Base-by-base conservation (phyloP, 805 yeast species). In the Hanseniaspora clermontiae region DNA sequence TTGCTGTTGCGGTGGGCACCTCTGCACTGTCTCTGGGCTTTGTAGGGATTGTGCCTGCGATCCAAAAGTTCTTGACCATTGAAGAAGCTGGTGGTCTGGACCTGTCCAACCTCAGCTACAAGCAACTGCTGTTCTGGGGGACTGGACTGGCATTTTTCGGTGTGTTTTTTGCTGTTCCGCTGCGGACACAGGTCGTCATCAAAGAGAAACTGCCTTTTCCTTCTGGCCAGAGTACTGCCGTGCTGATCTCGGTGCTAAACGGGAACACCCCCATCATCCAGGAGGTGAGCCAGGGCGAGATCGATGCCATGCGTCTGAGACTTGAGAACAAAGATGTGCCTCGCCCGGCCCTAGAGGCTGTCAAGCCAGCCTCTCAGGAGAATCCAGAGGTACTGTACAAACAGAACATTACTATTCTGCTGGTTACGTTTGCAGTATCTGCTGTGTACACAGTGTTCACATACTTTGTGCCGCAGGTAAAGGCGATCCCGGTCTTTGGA, bases 1-100 rank as follows among this genome's bases (percentile, higher is more conserved):
- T 91, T 34, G 88, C 97, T 0, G 97, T 93, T 5, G 97, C 97
- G 0, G 95, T 87, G 1, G 98, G 98, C 1, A 93, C 98, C 0
- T 97, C 97, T 0, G 98, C 98, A 0, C 73, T 91, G 60, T 95
- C 96, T 0, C 91, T 85, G 69, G 97, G 97, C 0, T 79, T 91
- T 60, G 95, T 91, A 20, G 98, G 98, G 1, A 90, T 95, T 5
- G 77, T 93, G 1, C 98, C 98, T 0, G 97, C 98, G 0, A 83
- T 91, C 55, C 97, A 91, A 65, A 87, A 89, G 70, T 83, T 91
- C 61, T 70, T 91, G 59, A 82, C 87, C 1, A 70, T 74, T 0
- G 88, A 82, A 39, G 98, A 91, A 67, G 79, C 84, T 39, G 96
- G 95, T 1, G 60, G 59, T 12, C 24, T 57, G 9, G 58, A 56